Evolutionary conservation across 2,329 filamentous ascomycete species (phyloP).

Genomic region (Aspergillus amoenus): DNA sequence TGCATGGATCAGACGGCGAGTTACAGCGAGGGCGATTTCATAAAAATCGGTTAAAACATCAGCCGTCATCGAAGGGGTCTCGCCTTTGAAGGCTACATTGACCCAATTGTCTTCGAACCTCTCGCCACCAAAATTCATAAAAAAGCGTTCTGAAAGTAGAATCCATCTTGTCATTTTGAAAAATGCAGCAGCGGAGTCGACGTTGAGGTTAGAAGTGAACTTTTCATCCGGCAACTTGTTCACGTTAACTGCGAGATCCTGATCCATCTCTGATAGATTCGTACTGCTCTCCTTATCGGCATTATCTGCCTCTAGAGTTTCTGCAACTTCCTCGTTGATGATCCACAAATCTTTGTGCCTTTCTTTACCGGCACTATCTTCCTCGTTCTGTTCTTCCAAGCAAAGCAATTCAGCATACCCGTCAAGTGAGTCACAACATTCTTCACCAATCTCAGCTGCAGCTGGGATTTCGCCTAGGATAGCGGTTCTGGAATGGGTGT

Average conservation of each 20-base stretch:
- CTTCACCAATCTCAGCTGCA: slow-evolving; percentile 68
- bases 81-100: slow-evolving; percentile 51
- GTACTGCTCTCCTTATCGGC: slow-evolving; percentile 9
- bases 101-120: slow-evolving; percentile 67
- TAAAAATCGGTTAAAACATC: slow-evolving; percentile 78
- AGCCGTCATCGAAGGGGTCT: slow-evolving; percentile 68
- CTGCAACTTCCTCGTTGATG: slow-evolving; percentile 47
- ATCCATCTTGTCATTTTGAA: slow-evolving; percentile 64
- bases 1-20: slow-evolving; percentile 68
- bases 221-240: slow-evolving; percentile 28
- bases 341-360: slow-evolving; percentile 68
- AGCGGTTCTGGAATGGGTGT: slow-evolving; percentile 38
- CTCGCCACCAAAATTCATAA: slow-evolving; percentile 68
- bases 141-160: slow-evolving; percentile 62
- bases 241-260: neutral
- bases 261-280: slow-evolving; percentile 18
- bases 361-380: slow-evolving; percentile 59
- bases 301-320: slow-evolving; percentile 26
- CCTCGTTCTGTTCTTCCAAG: slow-evolving; percentile 62
- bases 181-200: slow-evolving; percentile 54
- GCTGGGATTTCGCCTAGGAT: slow-evolving; percentile 63
- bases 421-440: slow-evolving; percentile 67
- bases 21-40: slow-evolving; percentile 65
- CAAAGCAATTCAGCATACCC: slow-evolving; percentile 66
- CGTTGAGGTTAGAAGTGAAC: slow-evolving; percentile 15